Percentiles rank a stretch among this genome's conserved stretches.
phyloP scores from a whole-genome alignment of 495 filamentous ascomycete species.

The Glonium stellatum region DNA sequence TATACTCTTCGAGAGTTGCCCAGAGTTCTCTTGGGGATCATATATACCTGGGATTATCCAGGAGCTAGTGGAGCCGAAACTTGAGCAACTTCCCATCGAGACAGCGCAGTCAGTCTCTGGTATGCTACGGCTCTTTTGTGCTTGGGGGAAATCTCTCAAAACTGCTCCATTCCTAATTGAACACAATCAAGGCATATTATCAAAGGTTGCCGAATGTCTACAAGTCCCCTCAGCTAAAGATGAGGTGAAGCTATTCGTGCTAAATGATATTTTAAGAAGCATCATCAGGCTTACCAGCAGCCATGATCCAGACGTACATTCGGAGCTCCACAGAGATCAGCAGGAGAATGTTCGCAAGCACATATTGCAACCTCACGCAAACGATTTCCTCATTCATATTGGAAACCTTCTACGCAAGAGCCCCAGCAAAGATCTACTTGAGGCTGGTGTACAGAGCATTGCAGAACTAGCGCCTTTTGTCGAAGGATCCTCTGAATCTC shows the following conservation, averaged over 20 bases:
- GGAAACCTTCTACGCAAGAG: slow-evolving; percentile 57
- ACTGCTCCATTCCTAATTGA: slow-evolving; percentile 61
- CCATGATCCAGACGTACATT: slow-evolving; percentile 39
- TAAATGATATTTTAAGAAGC: slow-evolving; percentile 62
- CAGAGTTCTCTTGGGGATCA: slow-evolving; percentile 58
- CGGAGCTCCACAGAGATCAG: slow-evolving; percentile 7
- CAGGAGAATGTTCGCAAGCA: slow-evolving; percentile 10
- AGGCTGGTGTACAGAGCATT: slow-evolving; percentile 68
- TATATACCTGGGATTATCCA: slow-evolving; percentile 64
- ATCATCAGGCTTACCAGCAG: slow-evolving; percentile 59
- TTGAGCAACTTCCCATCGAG: slow-evolving; percentile 76
- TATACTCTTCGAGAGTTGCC: slow-evolving; percentile 63
- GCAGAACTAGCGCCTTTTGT: slow-evolving; percentile 69
- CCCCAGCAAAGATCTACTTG: slow-evolving; percentile 62
- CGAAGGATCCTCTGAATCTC: slow-evolving; percentile 58
- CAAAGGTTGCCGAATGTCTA: slow-evolving; percentile 64
- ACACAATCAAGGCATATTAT: slow-evolving; percentile 56
- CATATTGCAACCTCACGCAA: slow-evolving; percentile 24
- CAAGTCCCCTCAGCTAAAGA: slow-evolving; percentile 71
- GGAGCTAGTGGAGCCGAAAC: slow-evolving; percentile 65
- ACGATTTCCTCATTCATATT: slow-evolving; percentile 36
- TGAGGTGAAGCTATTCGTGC: slow-evolving; percentile 74
- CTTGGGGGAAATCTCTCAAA: slow-evolving; percentile 63
- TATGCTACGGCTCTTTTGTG: slow-evolving; percentile 68
- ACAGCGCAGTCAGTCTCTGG: slow-evolving; percentile 84